These are phyloP conservation scores for Evernia prunastri DNA, from an alignment of 495 filamentous ascomycete species.

Conservation along the genomic window DNA sequence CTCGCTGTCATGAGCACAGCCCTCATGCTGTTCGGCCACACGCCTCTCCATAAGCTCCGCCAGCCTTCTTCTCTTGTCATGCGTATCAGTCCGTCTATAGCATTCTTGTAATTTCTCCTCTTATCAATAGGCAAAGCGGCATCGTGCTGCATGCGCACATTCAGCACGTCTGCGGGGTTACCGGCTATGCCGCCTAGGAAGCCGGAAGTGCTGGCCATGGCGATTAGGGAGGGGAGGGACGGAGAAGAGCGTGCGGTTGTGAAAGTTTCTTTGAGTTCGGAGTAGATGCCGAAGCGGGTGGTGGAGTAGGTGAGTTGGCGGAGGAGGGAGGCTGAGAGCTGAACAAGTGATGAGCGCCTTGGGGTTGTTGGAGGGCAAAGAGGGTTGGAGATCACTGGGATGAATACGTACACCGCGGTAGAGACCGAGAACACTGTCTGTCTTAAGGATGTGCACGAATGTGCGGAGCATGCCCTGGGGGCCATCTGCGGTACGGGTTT, in stretches of 20 bases:
- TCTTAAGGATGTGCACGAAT: slow-evolving; percentile 32
- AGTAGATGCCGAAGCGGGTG: slow-evolving; percentile 45
- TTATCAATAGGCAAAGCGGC: slow-evolving; percentile 65
- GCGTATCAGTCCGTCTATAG: slow-evolving; percentile 74
- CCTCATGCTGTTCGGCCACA: slow-evolving; percentile 83
- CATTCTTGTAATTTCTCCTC: slow-evolving; percentile 83
- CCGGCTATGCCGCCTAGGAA: slow-evolving; percentile 85
- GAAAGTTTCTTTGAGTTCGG: slow-evolving; percentile 73
- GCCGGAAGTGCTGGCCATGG: slow-evolving; percentile 74
- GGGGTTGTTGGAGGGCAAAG: background rate
- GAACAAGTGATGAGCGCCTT: background rate
- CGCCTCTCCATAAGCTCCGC: slow-evolving; percentile 70
- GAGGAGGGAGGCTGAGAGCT: slow-evolving; percentile 84
- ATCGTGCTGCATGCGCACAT: slow-evolving; percentile 98
- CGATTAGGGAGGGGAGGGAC: slow-evolving; percentile 65
- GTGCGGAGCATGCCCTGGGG: slow-evolving; percentile 33
- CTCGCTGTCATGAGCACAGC: slow-evolving; percentile 90
- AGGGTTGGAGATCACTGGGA: background rate
- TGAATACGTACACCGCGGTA: slow-evolving; percentile 35
- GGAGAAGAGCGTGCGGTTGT: slow-evolving; percentile 41
- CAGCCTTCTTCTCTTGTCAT: slow-evolving; percentile 78
- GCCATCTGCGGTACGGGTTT: slow-evolving; percentile 58
- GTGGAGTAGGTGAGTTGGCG: slow-evolving; percentile 59
- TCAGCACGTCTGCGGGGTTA: slow-evolving; percentile 91
- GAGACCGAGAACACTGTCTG: slow-evolving; percentile 30